Conservation (phyloP, 2,329 filamentous ascomycete species). For the Pyrenochaeta sp. region DNA sequence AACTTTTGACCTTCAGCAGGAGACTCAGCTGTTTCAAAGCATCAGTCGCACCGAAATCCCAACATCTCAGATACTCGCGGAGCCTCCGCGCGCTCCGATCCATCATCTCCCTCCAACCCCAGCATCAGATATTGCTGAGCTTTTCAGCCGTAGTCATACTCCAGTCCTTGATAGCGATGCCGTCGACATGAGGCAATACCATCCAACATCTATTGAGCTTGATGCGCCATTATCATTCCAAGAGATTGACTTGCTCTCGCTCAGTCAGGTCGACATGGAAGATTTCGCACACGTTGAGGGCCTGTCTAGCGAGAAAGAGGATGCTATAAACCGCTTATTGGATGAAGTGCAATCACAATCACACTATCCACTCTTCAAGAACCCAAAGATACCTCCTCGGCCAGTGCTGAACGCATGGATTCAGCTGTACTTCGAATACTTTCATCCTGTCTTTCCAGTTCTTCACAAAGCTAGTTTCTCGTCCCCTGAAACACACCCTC, state of each 20-base stretch:
- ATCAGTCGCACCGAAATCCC: too few species aligned
- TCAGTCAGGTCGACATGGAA: neutral
- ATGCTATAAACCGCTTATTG: too few species aligned
- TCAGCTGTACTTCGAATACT: conserved; percentile 9
- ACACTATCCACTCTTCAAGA: conserved; percentile 1
- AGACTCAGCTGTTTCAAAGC: too few species aligned
- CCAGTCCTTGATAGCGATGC: conserved; percentile 6
- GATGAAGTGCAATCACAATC: neutral
- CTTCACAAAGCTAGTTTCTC: conserved; percentile 4
- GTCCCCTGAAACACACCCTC: neutral
- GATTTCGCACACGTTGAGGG: too few species aligned
- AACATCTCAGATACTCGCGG: too few species aligned
- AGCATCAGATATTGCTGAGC: conserved; percentile 4
- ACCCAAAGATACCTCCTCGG: neutral
- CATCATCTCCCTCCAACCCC: neutral
- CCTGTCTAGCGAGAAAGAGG: too few species aligned
- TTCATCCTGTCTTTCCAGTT: conserved; percentile 5
- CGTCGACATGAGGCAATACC: conserved; percentile 7
- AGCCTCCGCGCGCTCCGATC: too few species aligned
- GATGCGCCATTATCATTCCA: conserved; percentile 5
- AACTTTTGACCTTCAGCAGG: neutral
- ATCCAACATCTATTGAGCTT: conserved; percentile 7
- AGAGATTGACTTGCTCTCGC: neutral
- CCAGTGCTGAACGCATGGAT: neutral
- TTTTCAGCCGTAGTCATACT: conserved; percentile 2